Evolutionary conservation across 306 rosid species (phyloP), one percentile per base, ranked within the genome.

Genomic region (Pyrus betulifolia): DNA sequence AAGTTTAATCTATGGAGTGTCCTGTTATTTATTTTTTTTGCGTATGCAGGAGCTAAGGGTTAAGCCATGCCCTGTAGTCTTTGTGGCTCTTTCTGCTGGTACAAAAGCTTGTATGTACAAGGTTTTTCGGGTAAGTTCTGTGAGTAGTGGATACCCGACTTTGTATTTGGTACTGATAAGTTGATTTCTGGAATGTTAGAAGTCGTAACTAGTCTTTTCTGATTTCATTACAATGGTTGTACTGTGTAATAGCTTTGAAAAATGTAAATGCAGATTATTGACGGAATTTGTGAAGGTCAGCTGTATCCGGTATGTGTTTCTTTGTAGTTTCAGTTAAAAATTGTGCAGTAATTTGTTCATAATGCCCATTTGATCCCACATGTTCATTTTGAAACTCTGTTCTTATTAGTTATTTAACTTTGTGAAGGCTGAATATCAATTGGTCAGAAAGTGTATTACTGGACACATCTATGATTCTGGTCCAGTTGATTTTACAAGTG

Each of bases 381-480:
- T 5, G 8, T 73, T 52, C 60, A 59, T 33, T 71, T 2, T 19
- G 31, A 33, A 23, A 12, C 6, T 27, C 31, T 74, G 27, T 80
- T 72, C 40, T 61, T 57, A 55, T 45, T 27, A 1, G 21, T 65
- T 3, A 54, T 42, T 51, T 70, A 40, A 38, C 80, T 76, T 79
- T 81, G 72, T 86, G 84, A 64, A 95, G 97, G 86, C 52, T 62
- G 84, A 84, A 81, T 90, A 84, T 80, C 95, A 77, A 70, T 80
- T 85, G 85, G 89, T 92, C 71, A 85, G 96, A 80, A 90, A 84
- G 77, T 89, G 89, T 78, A 74, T 92, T 70, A 88, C 92, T 11
- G 99, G 99, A 60, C 91, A 90, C 70, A 87, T 95, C 70, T 95
- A 88, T 79, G 97, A 95, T 85, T 95, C 98, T 78, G 84, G 96